A percentile compares a stretch with the other conserved stretches of the same genome.
phyloP scores from a whole-genome alignment of 441 rosid species.

The Aleurites moluccanus region DNA sequence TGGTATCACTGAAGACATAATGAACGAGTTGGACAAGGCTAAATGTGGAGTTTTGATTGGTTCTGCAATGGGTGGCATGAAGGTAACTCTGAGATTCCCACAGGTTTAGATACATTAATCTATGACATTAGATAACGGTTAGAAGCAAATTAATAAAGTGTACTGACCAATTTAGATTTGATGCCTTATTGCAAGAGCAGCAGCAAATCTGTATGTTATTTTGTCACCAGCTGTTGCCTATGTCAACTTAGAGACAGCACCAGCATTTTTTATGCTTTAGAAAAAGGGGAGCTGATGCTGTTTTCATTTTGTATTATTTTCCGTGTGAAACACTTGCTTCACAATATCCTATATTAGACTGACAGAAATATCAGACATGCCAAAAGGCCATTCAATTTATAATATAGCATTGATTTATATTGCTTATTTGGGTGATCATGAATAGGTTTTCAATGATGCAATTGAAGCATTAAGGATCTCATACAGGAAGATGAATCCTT shows the following conservation, averaged over 20 bases:
- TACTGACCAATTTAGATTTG: neutral
- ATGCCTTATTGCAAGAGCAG: neutral
- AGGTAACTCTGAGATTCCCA: slow-evolving; percentile 39
- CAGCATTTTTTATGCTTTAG: neutral
- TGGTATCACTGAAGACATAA: slow-evolving; percentile 77
- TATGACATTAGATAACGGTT: neutral
- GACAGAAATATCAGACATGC: slow-evolving; percentile 1
- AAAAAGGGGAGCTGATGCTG: slow-evolving; percentile 7
- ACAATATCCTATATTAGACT: slow-evolving; percentile 3
- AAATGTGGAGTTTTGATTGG: slow-evolving; percentile 87
- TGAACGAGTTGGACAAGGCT: slow-evolving; percentile 66
- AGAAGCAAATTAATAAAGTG: neutral
- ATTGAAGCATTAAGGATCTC: slow-evolving; percentile 88
- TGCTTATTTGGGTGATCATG: slow-evolving; percentile 11
- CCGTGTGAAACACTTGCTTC: neutral
- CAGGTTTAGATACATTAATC: neutral
- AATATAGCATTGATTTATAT: slow-evolving; percentile 12
- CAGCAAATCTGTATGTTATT: neutral
- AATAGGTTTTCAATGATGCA: slow-evolving; percentile 86
- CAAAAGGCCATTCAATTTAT: slow-evolving; percentile 9
- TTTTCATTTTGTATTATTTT: neutral
- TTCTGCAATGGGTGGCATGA: slow-evolving; percentile 92
- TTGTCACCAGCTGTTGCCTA: neutral
- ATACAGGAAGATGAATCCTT: slow-evolving; percentile 91
- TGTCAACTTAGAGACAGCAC: neutral